Percentiles rank a stretch among this genome's conserved stretches.
Evolutionary conservation across 257 asterid species (phyloP).

Genomic region (Asclepias syriaca): DNA sequence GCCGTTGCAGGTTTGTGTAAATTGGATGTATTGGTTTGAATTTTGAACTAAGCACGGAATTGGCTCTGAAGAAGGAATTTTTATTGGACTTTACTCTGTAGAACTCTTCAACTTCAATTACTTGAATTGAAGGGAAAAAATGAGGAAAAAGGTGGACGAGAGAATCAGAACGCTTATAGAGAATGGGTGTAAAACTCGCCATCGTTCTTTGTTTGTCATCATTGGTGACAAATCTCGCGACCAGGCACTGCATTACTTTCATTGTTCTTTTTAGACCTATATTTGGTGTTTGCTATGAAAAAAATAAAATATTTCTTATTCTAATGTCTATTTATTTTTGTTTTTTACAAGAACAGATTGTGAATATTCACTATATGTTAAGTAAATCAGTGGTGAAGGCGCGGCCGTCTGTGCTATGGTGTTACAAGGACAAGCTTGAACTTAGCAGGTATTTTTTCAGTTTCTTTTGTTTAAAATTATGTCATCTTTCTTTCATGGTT

Average conservation of each 20-base stretch:
- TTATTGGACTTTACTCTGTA: neutral
- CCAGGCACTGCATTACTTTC: constrained; percentile 43
- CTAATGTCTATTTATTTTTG: neutral
- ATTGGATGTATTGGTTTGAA: neutral
- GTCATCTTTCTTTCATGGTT: neutral
- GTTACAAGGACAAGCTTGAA: constrained; percentile 90
- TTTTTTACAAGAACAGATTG: constrained; percentile 42
- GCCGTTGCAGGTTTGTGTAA: neutral
- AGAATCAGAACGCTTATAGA: constrained; percentile 84
- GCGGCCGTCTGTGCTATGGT: constrained; percentile 82
- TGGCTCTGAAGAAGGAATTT: neutral
- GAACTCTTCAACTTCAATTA: neutral
- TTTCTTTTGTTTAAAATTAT: neutral
- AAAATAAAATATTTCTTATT: neutral
- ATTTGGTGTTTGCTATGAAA: neutral
- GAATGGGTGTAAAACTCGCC: constrained; percentile 80
- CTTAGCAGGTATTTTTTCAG: constrained; percentile 60
- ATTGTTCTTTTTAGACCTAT: neutral
- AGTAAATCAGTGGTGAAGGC: constrained; percentile 64
- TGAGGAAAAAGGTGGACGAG: constrained; percentile 86
- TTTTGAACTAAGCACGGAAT: neutral
- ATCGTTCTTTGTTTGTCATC: constrained; percentile 85
- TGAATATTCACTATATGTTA: constrained; percentile 67
- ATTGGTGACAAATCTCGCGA: constrained; percentile 88
- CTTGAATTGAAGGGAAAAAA: constrained; percentile 12